Evolutionary conservation across 2,329 filamentous ascomycete species (phyloP).

Genomic region (Nigrograna mackinnonii): DNA sequence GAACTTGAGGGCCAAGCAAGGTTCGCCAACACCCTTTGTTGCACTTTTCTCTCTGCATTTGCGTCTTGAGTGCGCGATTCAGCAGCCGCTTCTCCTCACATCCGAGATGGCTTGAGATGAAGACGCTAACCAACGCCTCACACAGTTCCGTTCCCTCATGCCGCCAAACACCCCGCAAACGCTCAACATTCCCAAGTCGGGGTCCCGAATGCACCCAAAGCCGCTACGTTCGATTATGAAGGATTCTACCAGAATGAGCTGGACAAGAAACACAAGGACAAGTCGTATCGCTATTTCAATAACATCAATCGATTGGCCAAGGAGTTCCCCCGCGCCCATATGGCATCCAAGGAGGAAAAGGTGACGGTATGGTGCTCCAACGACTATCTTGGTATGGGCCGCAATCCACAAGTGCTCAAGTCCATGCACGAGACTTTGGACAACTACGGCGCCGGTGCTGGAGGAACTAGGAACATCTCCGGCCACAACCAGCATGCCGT

Average conservation of each 20-base stretch:
- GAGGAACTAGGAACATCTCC: slow-evolving; percentile 96
- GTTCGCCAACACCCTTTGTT: slow-evolving; percentile 42
- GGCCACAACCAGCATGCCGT: slow-evolving; percentile 97
- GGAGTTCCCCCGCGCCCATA: slow-evolving; percentile 94
- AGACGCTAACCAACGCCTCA: too few species aligned
- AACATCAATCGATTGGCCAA: slow-evolving; percentile 98
- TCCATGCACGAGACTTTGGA: slow-evolving; percentile 95
- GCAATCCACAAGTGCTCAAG: slow-evolving; percentile 83
- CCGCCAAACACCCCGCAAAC: slow-evolving; percentile 25
- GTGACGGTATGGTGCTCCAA: slow-evolving; percentile 99
- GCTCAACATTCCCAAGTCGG: slow-evolving; percentile 34
- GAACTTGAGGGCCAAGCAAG: slow-evolving; percentile 39
- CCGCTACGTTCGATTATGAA: slow-evolving; percentile 82
- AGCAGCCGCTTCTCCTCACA: too few species aligned
- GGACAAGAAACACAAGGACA: slow-evolving; percentile 99
- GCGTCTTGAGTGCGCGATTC: not conserved
- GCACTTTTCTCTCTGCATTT: not conserved
- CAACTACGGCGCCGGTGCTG: slow-evolving; percentile 91
- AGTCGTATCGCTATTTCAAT: slow-evolving; percentile 99
- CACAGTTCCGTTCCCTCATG: slow-evolving; percentile 36
- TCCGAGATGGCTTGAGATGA: too few species aligned
- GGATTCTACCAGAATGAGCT: slow-evolving; percentile 85
- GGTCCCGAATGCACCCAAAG: slow-evolving; percentile 51
- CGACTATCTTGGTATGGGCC: slow-evolving; percentile 97
- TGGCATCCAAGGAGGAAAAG: slow-evolving; percentile 77